Conservation (phyloP, 2,329 filamentous ascomycete species). For the Diaporthe eres region DNA sequence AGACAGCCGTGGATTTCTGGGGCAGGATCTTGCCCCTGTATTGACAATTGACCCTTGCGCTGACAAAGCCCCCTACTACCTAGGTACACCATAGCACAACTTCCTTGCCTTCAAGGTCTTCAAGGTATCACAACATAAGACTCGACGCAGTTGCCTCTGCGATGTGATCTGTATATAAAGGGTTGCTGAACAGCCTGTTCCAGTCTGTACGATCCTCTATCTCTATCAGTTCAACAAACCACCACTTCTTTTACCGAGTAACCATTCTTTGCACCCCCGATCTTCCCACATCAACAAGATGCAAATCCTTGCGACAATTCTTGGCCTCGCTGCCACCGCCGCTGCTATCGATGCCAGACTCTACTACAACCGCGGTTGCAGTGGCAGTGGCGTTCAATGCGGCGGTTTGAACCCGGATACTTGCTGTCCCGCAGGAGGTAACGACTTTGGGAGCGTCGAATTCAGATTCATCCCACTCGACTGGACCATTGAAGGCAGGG, state of each 20-base stretch:
- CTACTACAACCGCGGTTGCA: conserved; percentile 12
- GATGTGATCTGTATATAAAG: conserved; percentile 14
- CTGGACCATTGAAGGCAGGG: neutral
- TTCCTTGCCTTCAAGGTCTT: neutral
- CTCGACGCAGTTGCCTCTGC: neutral
- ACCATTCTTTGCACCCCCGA: neutral
- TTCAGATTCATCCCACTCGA: conserved; percentile 14
- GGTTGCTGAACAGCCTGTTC: neutral
- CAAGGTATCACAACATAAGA: neutral
- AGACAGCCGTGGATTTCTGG: neutral
- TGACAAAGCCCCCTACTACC: neutral
- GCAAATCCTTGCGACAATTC: neutral
- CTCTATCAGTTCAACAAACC: neutral
- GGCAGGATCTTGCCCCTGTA: neutral
- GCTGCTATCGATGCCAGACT: conserved; percentile 7
- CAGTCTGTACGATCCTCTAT: neutral
- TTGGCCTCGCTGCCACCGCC: conserved; percentile 13
- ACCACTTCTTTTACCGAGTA: neutral
- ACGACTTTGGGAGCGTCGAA: neutral
- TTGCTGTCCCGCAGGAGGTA: neutral
- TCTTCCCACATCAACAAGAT: neutral
- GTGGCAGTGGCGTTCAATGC: conserved; percentile 4
- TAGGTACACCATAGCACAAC: neutral
- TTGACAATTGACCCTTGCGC: neutral
- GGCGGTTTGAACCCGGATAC: conserved; percentile 11